Percentiles rank a stretch among this genome's conserved stretches.
Evolutionary conservation across 2,329 filamentous ascomycete species (phyloP).

Genomic region (Penicillium brevicompactum): DNA sequence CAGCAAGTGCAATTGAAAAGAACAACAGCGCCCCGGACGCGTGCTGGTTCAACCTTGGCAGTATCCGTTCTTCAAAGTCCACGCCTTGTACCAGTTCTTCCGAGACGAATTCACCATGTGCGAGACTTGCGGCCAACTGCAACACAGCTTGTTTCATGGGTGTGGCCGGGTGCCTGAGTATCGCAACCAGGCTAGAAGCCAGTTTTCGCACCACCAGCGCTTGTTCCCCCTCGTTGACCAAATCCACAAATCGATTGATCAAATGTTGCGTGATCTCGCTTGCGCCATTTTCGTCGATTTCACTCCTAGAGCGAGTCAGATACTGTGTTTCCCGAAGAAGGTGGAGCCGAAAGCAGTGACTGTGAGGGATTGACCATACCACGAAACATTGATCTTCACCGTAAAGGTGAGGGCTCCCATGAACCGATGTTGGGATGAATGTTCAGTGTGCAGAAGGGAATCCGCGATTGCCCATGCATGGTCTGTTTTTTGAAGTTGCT

Average conservation of each 20-base stretch:
- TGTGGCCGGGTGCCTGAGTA: conserved; percentile 44
- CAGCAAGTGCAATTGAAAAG: conserved; percentile 44
- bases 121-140: conserved; percentile 42
- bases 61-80: conserved; percentile 32
- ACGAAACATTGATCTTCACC: conserved; percentile 91
- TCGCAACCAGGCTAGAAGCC: conserved; percentile 45
- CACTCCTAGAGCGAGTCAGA: conserved; percentile 30
- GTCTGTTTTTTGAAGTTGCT: conserved; percentile 74
- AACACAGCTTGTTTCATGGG: conserved; percentile 42
- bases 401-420: conserved; percentile 92
- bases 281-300: conserved; percentile 37
- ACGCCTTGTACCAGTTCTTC: conserved; percentile 35
- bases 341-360: neutral
- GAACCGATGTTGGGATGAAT: conserved; percentile 75
- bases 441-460: conserved; percentile 67
- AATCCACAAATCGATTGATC: conserved; percentile 45
- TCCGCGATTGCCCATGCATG: conserved; percentile 87
- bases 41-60: conserved; percentile 40
- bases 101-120: conserved; percentile 39
- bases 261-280: conserved; percentile 43
- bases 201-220: conserved; percentile 50
- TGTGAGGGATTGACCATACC: conserved; percentile 50
- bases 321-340: neutral
- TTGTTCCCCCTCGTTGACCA: conserved; percentile 42
- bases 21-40: conserved; percentile 39